These are phyloP conservation scores for Ophiostoma novo-ulmi DNA, from an alignment of 2,329 filamentous ascomycete species.

Conservation along the genomic window DNA sequence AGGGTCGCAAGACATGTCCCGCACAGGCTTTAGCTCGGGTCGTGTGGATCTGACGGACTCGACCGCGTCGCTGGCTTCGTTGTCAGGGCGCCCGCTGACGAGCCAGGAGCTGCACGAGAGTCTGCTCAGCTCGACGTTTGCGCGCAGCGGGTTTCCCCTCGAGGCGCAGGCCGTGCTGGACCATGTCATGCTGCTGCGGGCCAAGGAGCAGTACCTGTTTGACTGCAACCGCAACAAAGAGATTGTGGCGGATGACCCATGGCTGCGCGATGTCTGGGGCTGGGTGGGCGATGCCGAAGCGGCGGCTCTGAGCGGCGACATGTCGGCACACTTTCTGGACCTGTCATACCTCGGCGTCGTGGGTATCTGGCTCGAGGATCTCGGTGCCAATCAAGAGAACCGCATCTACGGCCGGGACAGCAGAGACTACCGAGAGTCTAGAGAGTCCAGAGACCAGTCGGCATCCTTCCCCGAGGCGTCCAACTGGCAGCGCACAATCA, in stretches of 20 bases:
- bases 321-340: conserved; percentile 64
- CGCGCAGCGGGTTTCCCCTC: conserved; percentile 44
- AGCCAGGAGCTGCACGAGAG: conserved; percentile 53
- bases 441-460: conserved; percentile 36
- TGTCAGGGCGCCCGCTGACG: conserved; percentile 27
- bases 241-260: conserved; percentile 65
- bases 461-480: conserved; percentile 45
- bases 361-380: conserved; percentile 64
- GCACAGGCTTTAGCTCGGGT: background rate
- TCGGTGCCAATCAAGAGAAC: conserved; percentile 46
- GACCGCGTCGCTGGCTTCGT: conserved; percentile 25
- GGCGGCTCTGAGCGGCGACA: conserved; percentile 61
- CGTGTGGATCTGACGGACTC: conserved; percentile 24
- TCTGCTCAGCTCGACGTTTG: conserved; percentile 43
- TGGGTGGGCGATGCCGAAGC: conserved; percentile 64
- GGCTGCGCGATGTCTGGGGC: conserved; percentile 74
- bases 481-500: conserved; percentile 59
- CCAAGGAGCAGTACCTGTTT: conserved; percentile 59
- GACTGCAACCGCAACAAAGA: conserved; percentile 60
- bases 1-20: background rate
- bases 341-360: conserved; percentile 70
- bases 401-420: conserved; percentile 27
- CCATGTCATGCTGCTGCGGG: conserved; percentile 55
- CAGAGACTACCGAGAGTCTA: conserved; percentile 1
- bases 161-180: conserved; percentile 51